Conservation (phyloP, 352 stramenopile species). For the Pythium dissimile region DNA sequence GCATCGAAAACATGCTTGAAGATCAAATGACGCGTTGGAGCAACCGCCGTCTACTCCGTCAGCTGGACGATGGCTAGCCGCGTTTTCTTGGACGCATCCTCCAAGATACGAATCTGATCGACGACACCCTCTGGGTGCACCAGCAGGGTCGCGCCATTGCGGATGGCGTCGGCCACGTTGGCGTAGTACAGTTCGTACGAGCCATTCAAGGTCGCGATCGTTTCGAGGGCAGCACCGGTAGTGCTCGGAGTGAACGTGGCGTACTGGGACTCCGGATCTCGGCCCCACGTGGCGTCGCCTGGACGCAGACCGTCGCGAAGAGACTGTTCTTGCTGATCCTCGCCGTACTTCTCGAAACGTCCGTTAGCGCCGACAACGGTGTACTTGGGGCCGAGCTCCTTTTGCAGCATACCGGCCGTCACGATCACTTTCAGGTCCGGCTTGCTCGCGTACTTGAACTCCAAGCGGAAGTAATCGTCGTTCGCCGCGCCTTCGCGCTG, state of each 20-base stretch:
- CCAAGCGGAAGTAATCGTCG: conserved; percentile 72
- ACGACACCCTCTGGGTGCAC: conserved; percentile 53
- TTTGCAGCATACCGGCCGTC: conserved; percentile 62
- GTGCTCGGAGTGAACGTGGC: conserved; percentile 35
- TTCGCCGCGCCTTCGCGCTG: conserved; percentile 61
- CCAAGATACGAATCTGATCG: conserved; percentile 68
- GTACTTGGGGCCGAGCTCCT: conserved; percentile 60
- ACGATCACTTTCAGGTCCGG: conserved; percentile 54
- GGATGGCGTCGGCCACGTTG: conserved; percentile 66
- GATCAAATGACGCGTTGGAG: too few species aligned
- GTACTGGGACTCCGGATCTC: conserved; percentile 42
- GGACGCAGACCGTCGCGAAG: conserved; percentile 52
- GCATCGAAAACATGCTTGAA: too few species aligned
- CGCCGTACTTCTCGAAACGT: conserved; percentile 54
- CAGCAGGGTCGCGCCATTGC: conserved; percentile 35
- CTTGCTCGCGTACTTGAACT: conserved; percentile 52
- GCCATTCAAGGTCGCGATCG: conserved; percentile 39
- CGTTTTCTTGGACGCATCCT: conserved; percentile 47
- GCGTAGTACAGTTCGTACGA: conserved; percentile 70
- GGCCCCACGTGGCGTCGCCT: conserved; percentile 44
- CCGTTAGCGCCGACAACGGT: conserved; percentile 56
- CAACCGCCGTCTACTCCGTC: neutral
- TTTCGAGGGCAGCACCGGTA: conserved; percentile 17
- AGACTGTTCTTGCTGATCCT: conserved; percentile 61
- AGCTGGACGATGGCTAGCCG: conserved; percentile 10